These are phyloP conservation scores for Haematococcus sp. DNA, from an alignment of 139 green algal genomes.

Conservation along the genomic window DNA sequence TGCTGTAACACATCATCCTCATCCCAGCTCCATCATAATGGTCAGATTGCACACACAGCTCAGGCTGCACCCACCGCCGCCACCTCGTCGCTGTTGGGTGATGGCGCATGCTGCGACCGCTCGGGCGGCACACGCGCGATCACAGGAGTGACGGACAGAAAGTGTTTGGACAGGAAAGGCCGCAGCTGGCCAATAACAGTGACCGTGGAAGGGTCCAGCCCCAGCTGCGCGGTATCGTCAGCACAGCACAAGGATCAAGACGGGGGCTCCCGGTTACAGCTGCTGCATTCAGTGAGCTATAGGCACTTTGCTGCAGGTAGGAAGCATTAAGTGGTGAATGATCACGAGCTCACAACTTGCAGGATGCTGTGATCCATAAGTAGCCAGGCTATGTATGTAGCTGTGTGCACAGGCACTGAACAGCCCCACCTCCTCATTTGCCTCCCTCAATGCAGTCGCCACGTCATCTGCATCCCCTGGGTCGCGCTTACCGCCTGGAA, in stretches of 20 bases:
- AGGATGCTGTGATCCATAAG: no score
- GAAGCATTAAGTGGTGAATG: no score
- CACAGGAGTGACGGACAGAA: constrained; percentile 68
- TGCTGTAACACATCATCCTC: neutral
- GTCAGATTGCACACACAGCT: neutral
- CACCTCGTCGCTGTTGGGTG: constrained; percentile 54
- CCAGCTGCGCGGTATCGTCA: constrained; percentile 14
- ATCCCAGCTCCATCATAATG: neutral
- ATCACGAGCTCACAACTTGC: no score
- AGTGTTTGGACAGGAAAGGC: constrained; percentile 69
- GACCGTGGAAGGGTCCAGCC: neutral
- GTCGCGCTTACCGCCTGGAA: constrained; percentile 78
- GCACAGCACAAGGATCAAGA: no score
- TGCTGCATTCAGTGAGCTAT: no score
- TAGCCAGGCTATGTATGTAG: no score
- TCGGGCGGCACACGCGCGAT: constrained; percentile 38
- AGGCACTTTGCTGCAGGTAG: no score
- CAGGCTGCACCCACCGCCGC: constrained; percentile 41
- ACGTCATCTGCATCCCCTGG: constrained; percentile 54
- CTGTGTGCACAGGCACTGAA: neutral
- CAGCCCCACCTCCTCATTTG: constrained; percentile 62
- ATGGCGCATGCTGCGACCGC: neutral
- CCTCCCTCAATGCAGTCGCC: constrained; percentile 65
- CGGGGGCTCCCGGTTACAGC: no score
- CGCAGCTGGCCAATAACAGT: constrained; percentile 50